A percentile compares a stretch with the other conserved stretches of the same genome.
phyloP scores from a whole-genome alignment of 305 asterid species.

The Fraxinus ornus region DNA sequence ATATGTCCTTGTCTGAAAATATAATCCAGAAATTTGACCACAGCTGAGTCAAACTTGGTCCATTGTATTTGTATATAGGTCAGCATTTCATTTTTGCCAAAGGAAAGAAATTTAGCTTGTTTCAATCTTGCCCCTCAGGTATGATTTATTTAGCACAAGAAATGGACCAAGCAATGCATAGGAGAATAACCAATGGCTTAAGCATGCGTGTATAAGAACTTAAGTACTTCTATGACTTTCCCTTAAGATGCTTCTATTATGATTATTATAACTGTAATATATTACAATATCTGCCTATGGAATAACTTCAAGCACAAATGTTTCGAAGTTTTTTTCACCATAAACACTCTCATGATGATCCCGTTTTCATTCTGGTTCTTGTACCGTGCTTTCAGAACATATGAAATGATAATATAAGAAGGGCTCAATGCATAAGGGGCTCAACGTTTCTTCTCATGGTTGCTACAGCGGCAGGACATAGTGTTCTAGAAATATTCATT shows the following conservation, averaged over 20 bases:
- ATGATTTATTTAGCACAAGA: neutral
- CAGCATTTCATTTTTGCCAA: no score
- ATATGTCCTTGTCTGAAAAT: no score
- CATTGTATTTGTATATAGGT: neutral
- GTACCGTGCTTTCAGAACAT: conserved; percentile 10
- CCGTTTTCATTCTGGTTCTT: neutral
- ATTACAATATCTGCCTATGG: neutral
- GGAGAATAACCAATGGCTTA: neutral
- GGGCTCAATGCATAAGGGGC: neutral
- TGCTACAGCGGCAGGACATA: neutral
- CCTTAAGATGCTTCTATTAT: neutral
- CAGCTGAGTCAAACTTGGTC: neutral
- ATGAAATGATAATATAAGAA: neutral
- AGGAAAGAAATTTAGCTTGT: neutral
- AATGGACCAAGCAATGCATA: neutral
- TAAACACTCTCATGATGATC: neutral
- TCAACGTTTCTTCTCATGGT: neutral
- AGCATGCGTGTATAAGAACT: neutral
- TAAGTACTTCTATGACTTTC: neutral
- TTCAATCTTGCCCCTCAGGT: neutral
- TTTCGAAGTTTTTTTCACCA: neutral
- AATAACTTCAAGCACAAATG: neutral
- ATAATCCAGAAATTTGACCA: no score
- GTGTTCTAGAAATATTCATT: neutral
- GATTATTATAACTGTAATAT: neutral